Percentiles rank a stretch among this genome's conserved stretches.
Conservation (phyloP, 23 red algal genomes). For the Agarophyton chilense region DNA sequence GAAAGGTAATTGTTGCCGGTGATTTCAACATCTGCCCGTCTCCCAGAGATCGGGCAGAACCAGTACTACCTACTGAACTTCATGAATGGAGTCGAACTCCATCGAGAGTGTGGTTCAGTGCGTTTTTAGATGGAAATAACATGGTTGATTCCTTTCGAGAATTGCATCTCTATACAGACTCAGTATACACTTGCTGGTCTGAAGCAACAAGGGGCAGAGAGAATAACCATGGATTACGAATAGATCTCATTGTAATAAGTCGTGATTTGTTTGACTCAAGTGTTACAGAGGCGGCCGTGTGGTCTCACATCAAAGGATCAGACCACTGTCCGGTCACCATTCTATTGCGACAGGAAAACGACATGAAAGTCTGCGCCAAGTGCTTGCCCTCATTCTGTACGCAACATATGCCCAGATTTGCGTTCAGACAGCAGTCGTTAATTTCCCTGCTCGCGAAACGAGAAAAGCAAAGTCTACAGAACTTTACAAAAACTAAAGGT, state of each 20-base stretch:
- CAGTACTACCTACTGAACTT: constrained; percentile 8
- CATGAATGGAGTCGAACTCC: constrained; percentile 32
- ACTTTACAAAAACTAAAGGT: neutral
- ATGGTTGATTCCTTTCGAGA: constrained; percentile 66
- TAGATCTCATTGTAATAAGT: constrained; percentile 59
- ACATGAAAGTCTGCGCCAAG: neutral
- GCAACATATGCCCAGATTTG: constrained; percentile 35
- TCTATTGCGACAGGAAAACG: neutral
- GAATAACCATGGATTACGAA: constrained; percentile 67
- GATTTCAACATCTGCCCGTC: constrained; percentile 70
- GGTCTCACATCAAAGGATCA: constrained; percentile 53
- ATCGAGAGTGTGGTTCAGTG: constrained; percentile 42
- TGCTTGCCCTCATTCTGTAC: constrained; percentile 4
- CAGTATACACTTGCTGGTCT: constrained; percentile 66
- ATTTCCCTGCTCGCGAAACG: constrained; percentile 1
- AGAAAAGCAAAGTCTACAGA: neutral
- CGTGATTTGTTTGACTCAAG: constrained; percentile 44
- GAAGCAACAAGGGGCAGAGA: constrained; percentile 56
- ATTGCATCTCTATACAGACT: constrained; percentile 21
- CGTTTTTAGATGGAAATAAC: constrained; percentile 8
- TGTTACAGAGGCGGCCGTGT: constrained; percentile 24
- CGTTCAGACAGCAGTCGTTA: constrained; percentile 44
- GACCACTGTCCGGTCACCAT: constrained; percentile 63
- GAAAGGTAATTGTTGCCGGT: constrained; percentile 55
- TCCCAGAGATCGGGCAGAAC: constrained; percentile 24